Conservation (phyloP, 768 basidiomycete species). For the Astraeus odoratus region DNA sequence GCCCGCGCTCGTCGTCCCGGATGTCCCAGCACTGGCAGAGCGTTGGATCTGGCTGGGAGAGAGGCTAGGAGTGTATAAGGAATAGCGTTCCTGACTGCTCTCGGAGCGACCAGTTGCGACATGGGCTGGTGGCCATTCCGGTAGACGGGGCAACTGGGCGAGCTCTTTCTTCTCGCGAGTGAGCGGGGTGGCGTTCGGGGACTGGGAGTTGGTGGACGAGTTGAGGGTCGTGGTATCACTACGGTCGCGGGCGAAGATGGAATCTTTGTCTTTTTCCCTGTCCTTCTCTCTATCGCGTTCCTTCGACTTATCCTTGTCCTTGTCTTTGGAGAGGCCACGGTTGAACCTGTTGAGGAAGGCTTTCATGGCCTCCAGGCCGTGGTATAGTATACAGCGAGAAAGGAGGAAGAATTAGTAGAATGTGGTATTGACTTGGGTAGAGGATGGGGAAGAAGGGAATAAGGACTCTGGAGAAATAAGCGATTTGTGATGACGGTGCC, state of each 20-base stretch:
- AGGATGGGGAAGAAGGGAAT: constrained; percentile 4
- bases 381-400: neutral
- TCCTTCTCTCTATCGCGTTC: constrained; percentile 19
- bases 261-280: constrained; percentile 22
- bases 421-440: neutral
- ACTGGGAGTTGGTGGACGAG: constrained; percentile 18
- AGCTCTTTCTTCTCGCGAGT: constrained; percentile 54
- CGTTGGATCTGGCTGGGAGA: constrained; percentile 21
- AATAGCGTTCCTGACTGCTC: constrained; percentile 12
- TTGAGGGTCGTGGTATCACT: constrained; percentile 28
- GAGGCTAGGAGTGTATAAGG: constrained; percentile 8
- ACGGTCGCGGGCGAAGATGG: constrained; percentile 22
- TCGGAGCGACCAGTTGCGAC: constrained; percentile 22
- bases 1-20: constrained; percentile 26
- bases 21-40: constrained; percentile 22
- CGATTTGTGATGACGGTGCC: no score
- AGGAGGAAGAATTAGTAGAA: neutral
- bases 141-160: constrained; percentile 50
- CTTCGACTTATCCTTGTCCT: constrained; percentile 24
- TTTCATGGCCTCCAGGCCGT: constrained; percentile 50
- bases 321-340: constrained; percentile 44
- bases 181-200: constrained; percentile 18
- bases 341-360: constrained; percentile 77
- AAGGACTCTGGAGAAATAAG: no score
- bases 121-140: constrained; percentile 54